phyloP scores from a whole-genome alignment of 768 basidiomycete species.

The Dioszegia hungarica region DNA sequence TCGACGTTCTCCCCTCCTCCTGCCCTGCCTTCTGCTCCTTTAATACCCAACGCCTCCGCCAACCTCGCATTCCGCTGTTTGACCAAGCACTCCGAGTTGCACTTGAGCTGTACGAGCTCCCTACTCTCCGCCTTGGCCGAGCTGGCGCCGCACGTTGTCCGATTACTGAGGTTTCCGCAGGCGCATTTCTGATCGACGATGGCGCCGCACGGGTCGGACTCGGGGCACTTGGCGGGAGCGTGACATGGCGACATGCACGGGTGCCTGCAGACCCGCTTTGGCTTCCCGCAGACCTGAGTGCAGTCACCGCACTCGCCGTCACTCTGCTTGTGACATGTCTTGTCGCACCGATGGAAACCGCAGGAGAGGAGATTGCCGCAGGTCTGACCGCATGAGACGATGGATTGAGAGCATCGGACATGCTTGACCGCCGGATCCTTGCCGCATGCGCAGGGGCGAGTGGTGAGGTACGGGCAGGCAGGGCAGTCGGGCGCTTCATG shows the following conservation, averaged over 20 bases:
- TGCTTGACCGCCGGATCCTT: constrained; percentile 70
- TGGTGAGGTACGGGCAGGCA: constrained; percentile 75
- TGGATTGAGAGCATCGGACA: constrained; percentile 77
- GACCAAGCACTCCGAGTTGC: constrained; percentile 74
- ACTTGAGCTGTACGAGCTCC: constrained; percentile 58
- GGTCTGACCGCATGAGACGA: constrained; percentile 73
- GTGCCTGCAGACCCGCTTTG: constrained; percentile 75
- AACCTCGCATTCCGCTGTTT: constrained; percentile 81
- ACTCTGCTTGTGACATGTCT: constrained; percentile 68
- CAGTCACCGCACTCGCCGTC: constrained; percentile 75
- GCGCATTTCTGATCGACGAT: constrained; percentile 67
- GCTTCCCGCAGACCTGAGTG: constrained; percentile 73
- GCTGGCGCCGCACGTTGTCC: constrained; percentile 63
- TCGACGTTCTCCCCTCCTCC: constrained; percentile 14
- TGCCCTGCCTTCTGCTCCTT: constrained; percentile 43
- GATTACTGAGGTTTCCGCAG: constrained; percentile 75
- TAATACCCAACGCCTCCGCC: constrained; percentile 89
- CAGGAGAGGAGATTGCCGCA: constrained; percentile 77
- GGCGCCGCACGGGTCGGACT: constrained; percentile 67
- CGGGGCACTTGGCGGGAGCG: constrained; percentile 77
- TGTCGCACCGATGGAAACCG: constrained; percentile 83
- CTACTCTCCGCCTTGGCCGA: constrained; percentile 49
- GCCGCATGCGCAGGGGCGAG: constrained; percentile 80
- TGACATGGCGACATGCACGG: constrained; percentile 77
- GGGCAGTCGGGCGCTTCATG: constrained; percentile 77